A percentile compares a stretch with the other conserved stretches of the same genome.
Conservation (phyloP, 805 yeast genomes). For the Torulaspora maleeae region DNA sequence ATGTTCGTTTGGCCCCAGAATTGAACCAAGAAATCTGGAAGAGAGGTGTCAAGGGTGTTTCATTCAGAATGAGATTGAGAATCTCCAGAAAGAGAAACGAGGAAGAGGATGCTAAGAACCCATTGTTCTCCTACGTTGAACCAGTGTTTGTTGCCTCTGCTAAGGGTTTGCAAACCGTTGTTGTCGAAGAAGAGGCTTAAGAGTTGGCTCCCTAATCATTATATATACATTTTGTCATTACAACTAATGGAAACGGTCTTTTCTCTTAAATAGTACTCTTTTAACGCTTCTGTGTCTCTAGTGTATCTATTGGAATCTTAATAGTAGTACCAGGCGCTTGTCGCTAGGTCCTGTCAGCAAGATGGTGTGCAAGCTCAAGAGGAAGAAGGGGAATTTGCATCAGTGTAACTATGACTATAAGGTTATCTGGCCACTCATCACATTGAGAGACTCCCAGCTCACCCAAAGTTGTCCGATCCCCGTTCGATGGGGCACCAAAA, state of each 20-base stretch:
- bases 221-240: conserved; percentile 11
- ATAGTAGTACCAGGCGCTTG: too few species aligned
- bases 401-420: conserved; percentile 83
- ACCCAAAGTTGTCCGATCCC: conserved; percentile 7
- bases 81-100: conserved; percentile 99
- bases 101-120: conserved; percentile 98
- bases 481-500: conserved; percentile 17
- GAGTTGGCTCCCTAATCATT: conserved; percentile 4
- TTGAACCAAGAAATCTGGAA: conserved; percentile 98
- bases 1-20: conserved; percentile 98
- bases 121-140: conserved; percentile 96
- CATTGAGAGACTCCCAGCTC: conserved; percentile 44
- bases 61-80: conserved; percentile 96
- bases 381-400: conserved; percentile 21
- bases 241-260: conserved; percentile 12
- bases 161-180: conserved; percentile 97
- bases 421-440: conserved; percentile 50
- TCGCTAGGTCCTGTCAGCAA: not conserved
- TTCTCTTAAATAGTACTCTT: conserved; percentile 7
- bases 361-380: not conserved
- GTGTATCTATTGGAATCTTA: conserved; percentile 8
- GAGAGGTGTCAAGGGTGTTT: conserved; percentile 99
- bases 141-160: conserved; percentile 90
- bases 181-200: conserved; percentile 67
- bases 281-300: conserved; percentile 6